Evolutionary conservation across 1,284 basidiomycete species (phyloP).

Genomic region (Puccinia hordei): DNA sequence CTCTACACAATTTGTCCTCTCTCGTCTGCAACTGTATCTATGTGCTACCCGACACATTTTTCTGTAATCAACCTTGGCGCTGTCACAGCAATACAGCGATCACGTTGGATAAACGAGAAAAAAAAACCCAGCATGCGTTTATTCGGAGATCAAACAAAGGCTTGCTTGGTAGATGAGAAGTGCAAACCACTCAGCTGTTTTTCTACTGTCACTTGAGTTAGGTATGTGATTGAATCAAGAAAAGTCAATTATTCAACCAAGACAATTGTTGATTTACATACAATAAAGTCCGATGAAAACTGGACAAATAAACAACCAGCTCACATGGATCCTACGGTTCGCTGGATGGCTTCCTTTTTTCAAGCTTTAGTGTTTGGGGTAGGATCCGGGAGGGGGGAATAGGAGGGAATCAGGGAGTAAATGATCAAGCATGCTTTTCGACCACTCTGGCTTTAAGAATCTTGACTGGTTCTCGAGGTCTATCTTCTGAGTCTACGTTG

Average conservation of each 20-base stretch:
- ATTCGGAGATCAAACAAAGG: no score
- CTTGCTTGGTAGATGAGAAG: no score
- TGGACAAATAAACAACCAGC: not conserved
- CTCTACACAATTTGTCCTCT: not conserved
- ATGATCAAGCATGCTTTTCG: not conserved
- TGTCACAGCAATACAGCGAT: not conserved
- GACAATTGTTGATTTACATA: no score
- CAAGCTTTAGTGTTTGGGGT: no score
- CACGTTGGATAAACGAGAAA: no score
- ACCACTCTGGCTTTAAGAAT: slow-evolving; percentile 42
- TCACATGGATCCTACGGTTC: not conserved
- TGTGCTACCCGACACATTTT: not conserved
- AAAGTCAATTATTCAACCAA: no score
- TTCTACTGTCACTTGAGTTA: no score
- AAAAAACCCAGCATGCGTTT: no score
- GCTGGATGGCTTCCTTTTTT: not conserved
- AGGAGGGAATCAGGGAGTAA: not conserved
- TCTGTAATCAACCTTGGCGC: not conserved
- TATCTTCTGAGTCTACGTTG: slow-evolving; percentile 55
- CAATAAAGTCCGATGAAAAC: no score
- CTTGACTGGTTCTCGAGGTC: slow-evolving; percentile 47
- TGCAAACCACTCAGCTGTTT: no score
- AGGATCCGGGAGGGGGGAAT: not conserved
- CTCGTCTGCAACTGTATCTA: not conserved
- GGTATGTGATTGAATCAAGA: no score